Conservation (phyloP, 192 early-diverging fungal genomes). For the Coemansia sp. region DNA sequence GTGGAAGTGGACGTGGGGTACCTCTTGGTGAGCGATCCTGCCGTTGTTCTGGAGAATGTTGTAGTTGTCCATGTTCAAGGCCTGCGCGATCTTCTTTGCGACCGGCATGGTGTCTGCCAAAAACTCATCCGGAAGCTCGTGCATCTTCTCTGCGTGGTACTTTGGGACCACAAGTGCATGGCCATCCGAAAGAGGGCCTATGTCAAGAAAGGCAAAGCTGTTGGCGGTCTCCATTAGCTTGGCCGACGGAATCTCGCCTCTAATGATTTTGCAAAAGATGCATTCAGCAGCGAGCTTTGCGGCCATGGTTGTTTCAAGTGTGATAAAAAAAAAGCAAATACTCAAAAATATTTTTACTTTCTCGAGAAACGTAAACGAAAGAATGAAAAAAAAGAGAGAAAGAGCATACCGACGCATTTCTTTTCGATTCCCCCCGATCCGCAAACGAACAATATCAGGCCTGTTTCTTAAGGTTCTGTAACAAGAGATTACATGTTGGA, state of each 20-base stretch:
- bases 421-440: not conserved
- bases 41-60: constrained; percentile 93
- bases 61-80: constrained; percentile 73
- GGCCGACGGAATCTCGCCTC: constrained; percentile 80
- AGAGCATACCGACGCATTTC: not conserved
- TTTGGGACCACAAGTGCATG: constrained; percentile 60
- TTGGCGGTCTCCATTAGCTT: constrained; percentile 82
- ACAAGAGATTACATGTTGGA: not conserved
- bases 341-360: not conserved
- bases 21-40: constrained; percentile 71
- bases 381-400: not conserved
- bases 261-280: constrained; percentile 90
- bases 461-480: not conserved
- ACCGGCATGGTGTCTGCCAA: constrained; percentile 81
- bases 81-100: constrained; percentile 86
- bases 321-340: not conserved
- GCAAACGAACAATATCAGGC: not conserved
- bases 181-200: constrained; percentile 71
- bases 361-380: not conserved
- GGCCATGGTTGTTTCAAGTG: constrained; percentile 18
- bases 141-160: constrained; percentile 82
- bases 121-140: constrained; percentile 82
- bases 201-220: constrained; percentile 79
- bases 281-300: constrained; percentile 57
- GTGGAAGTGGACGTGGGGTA: constrained; percentile 95